Conservation (phyloP, 768 basidiomycete genomes). For the Lactifluus pinguis region DNA sequence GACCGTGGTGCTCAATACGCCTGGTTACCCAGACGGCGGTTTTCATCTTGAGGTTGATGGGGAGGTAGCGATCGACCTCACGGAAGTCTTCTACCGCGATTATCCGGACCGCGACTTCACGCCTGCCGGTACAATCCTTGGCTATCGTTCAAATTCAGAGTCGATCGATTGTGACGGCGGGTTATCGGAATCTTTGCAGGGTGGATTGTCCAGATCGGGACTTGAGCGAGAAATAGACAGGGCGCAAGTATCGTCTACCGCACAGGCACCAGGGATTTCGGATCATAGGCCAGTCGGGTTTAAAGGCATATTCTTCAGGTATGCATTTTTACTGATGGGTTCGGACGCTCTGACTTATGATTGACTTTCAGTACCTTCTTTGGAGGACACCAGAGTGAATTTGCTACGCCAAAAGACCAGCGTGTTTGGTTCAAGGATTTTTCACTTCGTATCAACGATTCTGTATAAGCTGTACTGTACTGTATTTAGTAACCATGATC, state of each 20-base stretch:
- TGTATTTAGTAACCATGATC: too few relatives aligned
- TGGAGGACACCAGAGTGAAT: constrained; percentile 59
- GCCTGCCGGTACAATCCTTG: constrained; percentile 21
- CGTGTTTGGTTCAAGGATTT: constrained; percentile 73
- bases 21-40: constrained; percentile 56
- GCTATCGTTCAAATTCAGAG: neutral
- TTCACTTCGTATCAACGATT: constrained; percentile 29
- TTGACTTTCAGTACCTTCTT: constrained; percentile 52
- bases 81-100: constrained; percentile 55
- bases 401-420: constrained; percentile 67
- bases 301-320: constrained; percentile 69
- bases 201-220: neutral
- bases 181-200: neutral
- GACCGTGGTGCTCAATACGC: constrained; percentile 63
- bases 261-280: neutral
- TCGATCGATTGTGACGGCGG: neutral
- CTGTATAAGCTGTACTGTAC: too few relatives aligned
- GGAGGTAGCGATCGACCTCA: constrained; percentile 37
- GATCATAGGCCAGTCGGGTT: constrained; percentile 27
- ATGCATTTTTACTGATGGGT: neutral
- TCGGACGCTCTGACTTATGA: neutral
- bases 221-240: neutral
- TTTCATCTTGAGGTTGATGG: constrained; percentile 64
- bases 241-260: neutral
- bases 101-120: neutral